A percentile compares a stretch with the other conserved stretches of the same genome.
Evolutionary conservation across 1,139 yeast species (phyloP).

Genomic region (Lodderomyces margitis): DNA sequence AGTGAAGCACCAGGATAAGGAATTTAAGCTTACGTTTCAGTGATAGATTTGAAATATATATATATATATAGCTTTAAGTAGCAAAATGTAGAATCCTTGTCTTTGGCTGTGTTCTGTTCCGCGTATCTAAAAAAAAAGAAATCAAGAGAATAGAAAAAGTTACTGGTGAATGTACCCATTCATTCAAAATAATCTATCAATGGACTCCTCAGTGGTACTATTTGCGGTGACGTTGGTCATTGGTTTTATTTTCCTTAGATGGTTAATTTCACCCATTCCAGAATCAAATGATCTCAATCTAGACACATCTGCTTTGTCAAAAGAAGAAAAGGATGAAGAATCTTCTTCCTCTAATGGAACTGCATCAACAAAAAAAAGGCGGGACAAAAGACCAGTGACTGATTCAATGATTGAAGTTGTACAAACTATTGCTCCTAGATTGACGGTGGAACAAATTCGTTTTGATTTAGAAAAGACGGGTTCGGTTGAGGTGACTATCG

Average conservation of each 20-base stretch:
- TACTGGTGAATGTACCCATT: too few relatives aligned
- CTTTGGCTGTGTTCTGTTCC: too few relatives aligned
- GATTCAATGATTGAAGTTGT: constrained; percentile 84
- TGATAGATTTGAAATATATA: too few relatives aligned
- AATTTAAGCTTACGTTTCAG: constrained; percentile 38
- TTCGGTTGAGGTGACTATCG: constrained; percentile 77
- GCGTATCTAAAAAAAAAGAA: background rate
- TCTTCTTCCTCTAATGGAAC: constrained; percentile 5
- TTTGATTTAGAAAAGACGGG: constrained; percentile 67
- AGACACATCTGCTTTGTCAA: constrained; percentile 8
- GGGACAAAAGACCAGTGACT: constrained; percentile 58
- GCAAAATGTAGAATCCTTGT: too few relatives aligned
- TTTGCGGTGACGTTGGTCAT: constrained; percentile 49
- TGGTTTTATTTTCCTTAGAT: constrained; percentile 57
- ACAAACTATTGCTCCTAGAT: constrained; percentile 74
- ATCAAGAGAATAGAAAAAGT: background rate
- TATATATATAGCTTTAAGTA: too few relatives aligned
- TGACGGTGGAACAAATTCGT: constrained; percentile 69
- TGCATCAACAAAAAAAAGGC: constrained; percentile 8
- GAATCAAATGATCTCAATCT: constrained; percentile 28
- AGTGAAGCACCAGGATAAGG: constrained; percentile 61
- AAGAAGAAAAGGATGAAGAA: constrained; percentile 1
- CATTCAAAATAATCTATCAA: too few relatives aligned
- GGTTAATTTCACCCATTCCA: constrained; percentile 59
- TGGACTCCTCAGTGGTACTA: constrained; percentile 56